Conservation (phyloP, 257 asterid species). For the Fraxinus pennsylvanica region DNA sequence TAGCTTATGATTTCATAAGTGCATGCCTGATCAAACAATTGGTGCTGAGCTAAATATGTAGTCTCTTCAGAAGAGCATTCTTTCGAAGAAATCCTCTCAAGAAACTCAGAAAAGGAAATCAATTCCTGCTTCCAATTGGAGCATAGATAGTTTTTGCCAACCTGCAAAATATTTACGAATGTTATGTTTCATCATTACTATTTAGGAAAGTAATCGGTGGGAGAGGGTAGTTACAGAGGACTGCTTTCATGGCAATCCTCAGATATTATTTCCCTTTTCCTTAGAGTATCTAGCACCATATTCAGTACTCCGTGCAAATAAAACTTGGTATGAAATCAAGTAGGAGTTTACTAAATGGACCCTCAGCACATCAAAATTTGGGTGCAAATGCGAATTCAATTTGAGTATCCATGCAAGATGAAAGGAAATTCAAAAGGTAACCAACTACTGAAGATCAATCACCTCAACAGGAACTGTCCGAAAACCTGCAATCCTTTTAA, state of each 20-base stretch:
- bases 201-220: neutral
- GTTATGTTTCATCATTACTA: neutral
- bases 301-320: neutral
- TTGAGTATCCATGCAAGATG: neutral
- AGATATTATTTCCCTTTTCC: neutral
- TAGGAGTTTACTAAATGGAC: neutral
- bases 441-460: slow-evolving; percentile 21
- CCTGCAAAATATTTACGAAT: slow-evolving; percentile 36
- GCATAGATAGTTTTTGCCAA: slow-evolving; percentile 61
- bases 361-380: neutral
- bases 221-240: neutral
- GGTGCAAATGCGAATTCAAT: neutral
- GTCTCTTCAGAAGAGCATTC: slow-evolving; percentile 43
- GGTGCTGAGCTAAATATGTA: slow-evolving; percentile 92
- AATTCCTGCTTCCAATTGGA: slow-evolving; percentile 78
- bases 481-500: slow-evolving; percentile 73
- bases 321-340: neutral
- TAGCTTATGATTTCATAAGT: neutral
- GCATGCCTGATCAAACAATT: slow-evolving; percentile 85
- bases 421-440: slow-evolving; percentile 2
- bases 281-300: neutral
- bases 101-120: slow-evolving; percentile 86
- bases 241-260: neutral
- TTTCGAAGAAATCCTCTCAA: slow-evolving; percentile 66
- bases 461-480: slow-evolving; percentile 99